Percentiles rank a stretch among this genome's conserved stretches.
phyloP scores from a whole-genome alignment of 768 basidiomycete genomes.

The Rhodosporidiobolus odoratus region DNA sequence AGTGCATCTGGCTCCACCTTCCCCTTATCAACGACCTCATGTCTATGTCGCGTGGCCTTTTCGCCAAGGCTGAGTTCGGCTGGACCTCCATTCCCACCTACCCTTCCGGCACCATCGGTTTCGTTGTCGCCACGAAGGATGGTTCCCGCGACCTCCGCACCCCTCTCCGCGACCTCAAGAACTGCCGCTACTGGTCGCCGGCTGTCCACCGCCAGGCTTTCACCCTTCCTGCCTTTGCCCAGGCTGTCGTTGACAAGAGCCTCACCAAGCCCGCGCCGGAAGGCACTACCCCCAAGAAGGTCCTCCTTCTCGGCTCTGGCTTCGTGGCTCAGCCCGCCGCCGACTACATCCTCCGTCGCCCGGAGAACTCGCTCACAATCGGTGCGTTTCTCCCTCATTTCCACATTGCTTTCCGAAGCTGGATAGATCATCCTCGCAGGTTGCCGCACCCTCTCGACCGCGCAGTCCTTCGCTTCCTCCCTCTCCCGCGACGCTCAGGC shows the following conservation, averaged over 20 bases:
- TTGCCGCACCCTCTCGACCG: slow-evolving; percentile 76
- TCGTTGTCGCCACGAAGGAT: slow-evolving; percentile 80
- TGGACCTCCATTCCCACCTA: slow-evolving; percentile 97
- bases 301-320: slow-evolving; percentile 88
- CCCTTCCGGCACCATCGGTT: slow-evolving; percentile 96
- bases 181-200: slow-evolving; percentile 71
- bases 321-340: slow-evolving; percentile 95
- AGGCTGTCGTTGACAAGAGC: slow-evolving; percentile 57
- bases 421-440: slow-evolving; percentile 51
- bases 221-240: slow-evolving; percentile 85
- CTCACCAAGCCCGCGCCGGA: slow-evolving; percentile 43
- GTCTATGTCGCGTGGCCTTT: slow-evolving; percentile 63
- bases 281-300: slow-evolving; percentile 52
- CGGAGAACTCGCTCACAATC: slow-evolving; percentile 75
- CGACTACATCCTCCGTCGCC: slow-evolving; percentile 79
- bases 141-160: slow-evolving; percentile 61
- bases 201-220: slow-evolving; percentile 76
- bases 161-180: slow-evolving; percentile 65
- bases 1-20: slow-evolving; percentile 92
- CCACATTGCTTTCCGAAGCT: background rate
- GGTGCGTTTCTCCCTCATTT: slow-evolving; percentile 52
- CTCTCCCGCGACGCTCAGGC: slow-evolving; percentile 63
- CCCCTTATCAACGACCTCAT: slow-evolving; percentile 73
- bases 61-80: slow-evolving; percentile 79
- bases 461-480: slow-evolving; percentile 61